Base-by-base conservation (phyloP, 768 basidiomycete species). In the Neoboletus magnificus region DNA sequence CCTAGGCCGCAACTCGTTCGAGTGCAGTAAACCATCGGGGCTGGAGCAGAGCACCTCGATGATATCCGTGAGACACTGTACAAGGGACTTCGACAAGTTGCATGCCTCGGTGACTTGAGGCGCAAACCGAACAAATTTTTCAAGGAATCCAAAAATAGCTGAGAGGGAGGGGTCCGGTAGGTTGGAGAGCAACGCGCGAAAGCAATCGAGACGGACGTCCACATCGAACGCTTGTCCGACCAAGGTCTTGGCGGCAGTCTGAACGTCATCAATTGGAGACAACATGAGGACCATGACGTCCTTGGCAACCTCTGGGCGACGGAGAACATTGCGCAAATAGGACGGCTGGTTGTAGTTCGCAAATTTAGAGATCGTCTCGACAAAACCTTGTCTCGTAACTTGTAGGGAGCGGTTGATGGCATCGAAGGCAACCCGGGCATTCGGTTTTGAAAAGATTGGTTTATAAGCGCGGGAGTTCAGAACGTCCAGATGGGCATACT, bases 61-160 rank as follows among this genome's bases (percentile, higher is more conserved):
- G 54, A 97, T 82, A 65, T 99, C 97, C 13, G 92, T 91, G 62
- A 98, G 80, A 71, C 94, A 96, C 4, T 88, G 85, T 18, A 97
- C 97, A 23, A 98, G 82, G 20, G 91, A 86, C 62, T 90, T 91
- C 5, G 97, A 91, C n/a, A 93, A 67, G 47, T 80, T 85, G 66
- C 91, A 93, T 1, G 94, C 95, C 66, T 98, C 97, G 0, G 90
- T 87, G 5, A 91, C 79, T 13, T 66, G 62, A 12, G 76, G 70
- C 0, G 91, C 88, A 59, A 84, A 82, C 16, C 74, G 71, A 48
- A 77, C 77, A 73, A 93, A 98, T 2, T 72, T 79, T 25, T 75
- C 71, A 11, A 98, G 78, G 63, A 85, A 87, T n/a, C 75, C 74
- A 48, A 81, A 77, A 29, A 97, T 76, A 8, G 90, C 94, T 16